Percentiles rank a stretch among this genome's conserved stretches.
Conservation (phyloP, 1,139 yeast species). For the Suhomyces anneliseae region DNA sequence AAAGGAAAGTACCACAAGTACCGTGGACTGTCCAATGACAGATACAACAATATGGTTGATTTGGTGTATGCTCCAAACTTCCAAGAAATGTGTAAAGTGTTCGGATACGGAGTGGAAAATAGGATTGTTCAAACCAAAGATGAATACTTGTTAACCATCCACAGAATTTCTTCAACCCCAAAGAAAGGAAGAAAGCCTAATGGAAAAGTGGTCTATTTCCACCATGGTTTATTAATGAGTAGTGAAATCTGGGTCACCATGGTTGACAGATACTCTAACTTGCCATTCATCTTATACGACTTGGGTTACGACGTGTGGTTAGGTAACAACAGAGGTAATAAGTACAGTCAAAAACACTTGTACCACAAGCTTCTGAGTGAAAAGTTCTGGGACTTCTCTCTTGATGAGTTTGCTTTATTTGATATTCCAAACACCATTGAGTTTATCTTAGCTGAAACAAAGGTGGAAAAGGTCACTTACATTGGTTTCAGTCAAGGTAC, state of each 20-base stretch:
- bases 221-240: conserved; percentile 90
- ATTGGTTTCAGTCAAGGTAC: conserved; percentile 92
- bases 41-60: conserved; percentile 32
- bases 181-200: conserved; percentile 13
- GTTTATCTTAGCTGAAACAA: conserved; percentile 31
- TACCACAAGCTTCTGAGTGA: conserved; percentile 37
- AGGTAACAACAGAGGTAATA: conserved; percentile 89
- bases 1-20: conserved; percentile 8
- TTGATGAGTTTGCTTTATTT: conserved; percentile 49
- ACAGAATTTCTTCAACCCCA: conserved; percentile 21
- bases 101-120: conserved; percentile 42
- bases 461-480: conserved; percentile 51
- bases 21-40: conserved; percentile 19
- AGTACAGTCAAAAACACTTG: conserved; percentile 62
- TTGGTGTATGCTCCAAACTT: conserved; percentile 34
- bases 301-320: conserved; percentile 90
- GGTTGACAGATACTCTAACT: conserved; percentile 57
- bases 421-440: conserved; percentile 49
- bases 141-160: conserved; percentile 39
- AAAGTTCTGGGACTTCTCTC: conserved; percentile 46
- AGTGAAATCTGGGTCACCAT: conserved; percentile 87
- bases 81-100: conserved; percentile 36
- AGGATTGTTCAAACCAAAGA: conserved; percentile 42
- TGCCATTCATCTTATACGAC: conserved; percentile 77
- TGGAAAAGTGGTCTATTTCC: conserved; percentile 68